Base-by-base conservation (phyloP, 495 filamentous ascomycete species). In the Talaromyces adpressus region DNA sequence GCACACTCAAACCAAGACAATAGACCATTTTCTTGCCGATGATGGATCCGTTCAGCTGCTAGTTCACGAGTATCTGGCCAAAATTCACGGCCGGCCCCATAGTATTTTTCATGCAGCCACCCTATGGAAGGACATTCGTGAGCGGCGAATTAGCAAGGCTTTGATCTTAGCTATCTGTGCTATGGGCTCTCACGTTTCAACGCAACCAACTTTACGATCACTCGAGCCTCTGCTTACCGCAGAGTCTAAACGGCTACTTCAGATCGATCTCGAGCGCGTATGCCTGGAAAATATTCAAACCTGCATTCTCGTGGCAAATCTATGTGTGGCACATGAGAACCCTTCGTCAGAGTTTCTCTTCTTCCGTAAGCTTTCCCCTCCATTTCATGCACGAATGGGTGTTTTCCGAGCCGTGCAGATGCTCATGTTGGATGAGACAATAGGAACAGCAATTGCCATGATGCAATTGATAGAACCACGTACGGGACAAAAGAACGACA, bases 221-320 rank as follows among this genome's bases (percentile, higher is more conserved):
- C 54, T 57, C 22, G 54, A 57, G 12, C 25, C 25, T 9, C 25
- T 29, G 22, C 54, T 57, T n/a, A 57, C 54, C 22, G 11, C 22
- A 29, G 54, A 29, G 22, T 29, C 54, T 30, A 57, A 57, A 57
- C 54, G 54, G 2, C 25, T 30, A 30, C 25, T 57, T 9, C 54
- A 57, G 16, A 30, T 30, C 9, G 54, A 57, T 30, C 25, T 57
- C 2, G 54, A 57, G 54, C 22, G 25, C 25, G 25, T 57, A 16
- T 57, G 54, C 27, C 22, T 57, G 23, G 54, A 57, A 30, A 57
- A 57, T 57, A 57, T 57, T 16, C 54, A 57, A n/a, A 57, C 54
- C 27, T 57, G 54, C 25, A 57, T 57, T 14, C 22, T 57, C 7
- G 23, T 57, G 2, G 54, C 54, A 30, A 57, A 57, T n/a, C 54